These are phyloP conservation scores for Eucalyptus decipiens DNA, from an alignment of 345 rosid genomes.

Conservation along the genomic window DNA sequence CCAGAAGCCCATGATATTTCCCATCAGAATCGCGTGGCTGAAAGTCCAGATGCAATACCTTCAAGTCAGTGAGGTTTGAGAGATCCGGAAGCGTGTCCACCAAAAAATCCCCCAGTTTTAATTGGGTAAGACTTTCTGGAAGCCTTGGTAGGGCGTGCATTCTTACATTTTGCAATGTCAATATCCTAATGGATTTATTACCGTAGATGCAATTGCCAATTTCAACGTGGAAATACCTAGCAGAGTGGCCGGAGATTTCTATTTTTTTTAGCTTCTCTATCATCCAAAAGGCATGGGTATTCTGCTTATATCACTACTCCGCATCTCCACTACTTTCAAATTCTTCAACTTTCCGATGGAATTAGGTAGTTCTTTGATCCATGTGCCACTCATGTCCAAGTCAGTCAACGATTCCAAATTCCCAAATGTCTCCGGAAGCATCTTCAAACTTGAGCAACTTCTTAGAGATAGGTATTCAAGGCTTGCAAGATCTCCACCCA, in stretches of 20 bases:
- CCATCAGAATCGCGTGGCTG: rapidly evolving
- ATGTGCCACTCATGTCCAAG: rapidly evolving
- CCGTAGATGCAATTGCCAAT: rapidly evolving
- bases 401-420: neutral
- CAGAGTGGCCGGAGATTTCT: too few species aligned
- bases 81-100: neutral
- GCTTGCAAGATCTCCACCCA: neutral
- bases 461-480: neutral
- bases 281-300: too few species aligned
- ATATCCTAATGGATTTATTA: neutral
- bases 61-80: neutral
- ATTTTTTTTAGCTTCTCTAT: too few species aligned
- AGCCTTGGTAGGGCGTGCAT: neutral
- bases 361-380: neutral
- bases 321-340: neutral
- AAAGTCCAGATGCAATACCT: neutral
- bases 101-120: rapidly evolving
- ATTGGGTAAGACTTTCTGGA: neutral
- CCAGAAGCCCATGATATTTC: rapidly evolving
- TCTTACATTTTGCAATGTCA: rapidly evolving
- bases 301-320: rapidly evolving
- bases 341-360: neutral
- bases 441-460: rapidly evolving
- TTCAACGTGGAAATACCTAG: rapidly evolving
- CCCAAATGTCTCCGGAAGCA: neutral